A percentile compares a stretch with the other conserved stretches of the same genome.
phyloP scores from a whole-genome alignment of 2,329 filamentous ascomycete species.

The Botrytis medusae region DNA sequence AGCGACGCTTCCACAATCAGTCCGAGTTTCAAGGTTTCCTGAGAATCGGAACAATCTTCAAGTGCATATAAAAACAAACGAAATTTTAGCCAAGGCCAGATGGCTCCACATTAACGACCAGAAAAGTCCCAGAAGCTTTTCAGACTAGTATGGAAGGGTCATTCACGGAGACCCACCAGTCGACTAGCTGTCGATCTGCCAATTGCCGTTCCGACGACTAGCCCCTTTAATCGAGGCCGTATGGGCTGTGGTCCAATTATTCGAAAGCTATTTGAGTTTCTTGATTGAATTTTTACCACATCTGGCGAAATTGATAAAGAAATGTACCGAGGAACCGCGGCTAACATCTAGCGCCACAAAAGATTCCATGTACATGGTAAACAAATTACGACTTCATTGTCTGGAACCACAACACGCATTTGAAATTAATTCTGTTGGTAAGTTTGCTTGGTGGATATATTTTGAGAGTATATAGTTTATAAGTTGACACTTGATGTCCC shows the following conservation, averaged over 20 bases:
- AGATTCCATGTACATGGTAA: background rate
- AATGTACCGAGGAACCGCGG: slow-evolving; percentile 15
- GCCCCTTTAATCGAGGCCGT: background rate
- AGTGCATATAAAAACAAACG: background rate
- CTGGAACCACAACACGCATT: background rate
- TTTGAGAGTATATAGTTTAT: background rate
- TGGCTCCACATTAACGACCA: background rate
- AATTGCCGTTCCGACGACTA: background rate
- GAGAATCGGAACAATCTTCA: background rate
- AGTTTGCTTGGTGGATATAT: background rate
- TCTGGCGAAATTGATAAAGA: background rate
- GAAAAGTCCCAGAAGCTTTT: background rate
- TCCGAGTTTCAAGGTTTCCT: background rate
- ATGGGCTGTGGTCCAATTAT: background rate
- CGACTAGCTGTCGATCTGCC: background rate
- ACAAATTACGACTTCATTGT: background rate
- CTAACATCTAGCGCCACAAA: background rate
- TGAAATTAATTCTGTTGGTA: background rate
- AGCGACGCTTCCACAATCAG: background rate
- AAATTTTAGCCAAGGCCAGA: background rate
- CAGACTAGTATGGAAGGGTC: background rate
- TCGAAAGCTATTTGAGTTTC: background rate
- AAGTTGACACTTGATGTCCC: background rate
- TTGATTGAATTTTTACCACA: background rate
- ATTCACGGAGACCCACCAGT: background rate